A percentile compares a stretch with the other conserved stretches of the same genome.
Evolutionary conservation across 139 green algal species (phyloP).

Genomic region (Coelastrella sp.): DNA sequence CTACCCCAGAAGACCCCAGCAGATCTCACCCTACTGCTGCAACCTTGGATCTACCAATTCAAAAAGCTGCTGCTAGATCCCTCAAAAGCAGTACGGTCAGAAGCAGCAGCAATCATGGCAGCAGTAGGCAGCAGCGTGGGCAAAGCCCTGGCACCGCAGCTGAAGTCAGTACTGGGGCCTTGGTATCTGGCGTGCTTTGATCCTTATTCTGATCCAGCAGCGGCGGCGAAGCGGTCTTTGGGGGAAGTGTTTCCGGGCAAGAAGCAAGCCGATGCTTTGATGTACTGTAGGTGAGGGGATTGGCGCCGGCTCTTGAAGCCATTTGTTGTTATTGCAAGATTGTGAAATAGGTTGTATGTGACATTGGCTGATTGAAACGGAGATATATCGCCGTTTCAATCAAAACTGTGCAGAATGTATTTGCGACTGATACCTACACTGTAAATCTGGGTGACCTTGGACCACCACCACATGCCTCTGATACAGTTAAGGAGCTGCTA

Average conservation of each 20-base stretch:
- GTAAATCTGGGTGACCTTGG: no score
- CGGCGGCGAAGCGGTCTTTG: constrained; percentile 53
- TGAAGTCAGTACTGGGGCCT: constrained; percentile 71
- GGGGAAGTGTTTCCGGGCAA: constrained; percentile 60
- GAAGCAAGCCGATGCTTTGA: constrained; percentile 70
- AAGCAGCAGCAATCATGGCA: constrained; percentile 63
- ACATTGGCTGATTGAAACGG: no score
- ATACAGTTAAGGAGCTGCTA: no score
- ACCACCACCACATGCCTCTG: no score
- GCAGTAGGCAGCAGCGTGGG: constrained; percentile 58
- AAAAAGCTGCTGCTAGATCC: constrained; percentile 77
- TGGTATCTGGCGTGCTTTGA: constrained; percentile 84
- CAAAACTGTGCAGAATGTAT: no score
- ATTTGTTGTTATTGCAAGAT: not conserved
- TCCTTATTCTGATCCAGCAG: constrained; percentile 70
- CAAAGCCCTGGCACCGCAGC: constrained; percentile 61
- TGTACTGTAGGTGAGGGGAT: constrained; percentile 47
- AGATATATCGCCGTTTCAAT: no score
- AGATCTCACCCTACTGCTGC: constrained; percentile 62
- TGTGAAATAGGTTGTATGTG: no score
- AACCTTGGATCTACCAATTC: constrained; percentile 82
- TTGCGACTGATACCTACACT: no score
- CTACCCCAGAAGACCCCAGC: constrained; percentile 45
- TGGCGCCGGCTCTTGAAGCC: not conserved
- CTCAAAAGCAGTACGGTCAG: constrained; percentile 72